These are phyloP conservation scores for Truncatella angustata DNA, from an alignment of 2,329 filamentous ascomycete genomes.

Conservation along the genomic window DNA sequence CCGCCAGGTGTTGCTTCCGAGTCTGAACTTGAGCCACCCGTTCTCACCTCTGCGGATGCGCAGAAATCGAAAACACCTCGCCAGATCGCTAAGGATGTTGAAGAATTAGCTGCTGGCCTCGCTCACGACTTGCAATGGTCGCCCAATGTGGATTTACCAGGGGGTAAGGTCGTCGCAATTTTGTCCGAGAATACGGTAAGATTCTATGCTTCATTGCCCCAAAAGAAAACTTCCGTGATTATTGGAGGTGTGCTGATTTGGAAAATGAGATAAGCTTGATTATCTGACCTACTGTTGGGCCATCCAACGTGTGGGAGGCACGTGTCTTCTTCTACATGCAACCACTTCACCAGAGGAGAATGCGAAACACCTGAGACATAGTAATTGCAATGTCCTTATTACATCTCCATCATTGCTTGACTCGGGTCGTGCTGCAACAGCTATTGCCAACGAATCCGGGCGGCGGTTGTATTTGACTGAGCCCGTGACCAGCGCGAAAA, in stretches of 20 bases:
- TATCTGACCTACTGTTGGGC: slow-evolving; percentile 5
- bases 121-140: slow-evolving; percentile 6
- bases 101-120: not conserved
- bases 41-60: not conserved
- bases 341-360: not conserved
- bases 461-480: not conserved
- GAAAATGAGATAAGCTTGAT: not conserved
- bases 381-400: slow-evolving; percentile 1
- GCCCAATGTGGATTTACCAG: not conserved
- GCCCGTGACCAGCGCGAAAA: no score
- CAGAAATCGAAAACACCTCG: not conserved
- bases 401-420: not conserved
- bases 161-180: not conserved
- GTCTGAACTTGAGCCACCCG: not conserved
- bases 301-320: not conserved
- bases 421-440: not conserved
- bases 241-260: no score
- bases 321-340: slow-evolving; percentile 3
- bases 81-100: not conserved
- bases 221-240: no score
- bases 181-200: slow-evolving; percentile 7
- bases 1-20: not conserved
- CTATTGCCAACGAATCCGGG: not conserved
- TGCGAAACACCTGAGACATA: not conserved
- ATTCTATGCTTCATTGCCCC: no score